Conservation (phyloP, 805 yeast species). For the Teunomyces kruisii region DNA sequence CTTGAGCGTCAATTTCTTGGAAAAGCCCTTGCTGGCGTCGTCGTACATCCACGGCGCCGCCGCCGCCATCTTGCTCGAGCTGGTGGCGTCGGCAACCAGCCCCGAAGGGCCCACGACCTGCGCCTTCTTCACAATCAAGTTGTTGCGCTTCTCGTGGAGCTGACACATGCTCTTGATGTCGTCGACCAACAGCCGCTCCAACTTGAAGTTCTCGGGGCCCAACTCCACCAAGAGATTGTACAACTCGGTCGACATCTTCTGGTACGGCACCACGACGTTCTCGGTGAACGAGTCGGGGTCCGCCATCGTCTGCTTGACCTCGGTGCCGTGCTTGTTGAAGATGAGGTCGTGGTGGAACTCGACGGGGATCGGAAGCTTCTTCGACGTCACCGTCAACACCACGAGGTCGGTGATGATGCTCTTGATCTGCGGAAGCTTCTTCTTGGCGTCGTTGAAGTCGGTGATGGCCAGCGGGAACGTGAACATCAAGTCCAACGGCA, state of each 20-base stretch:
- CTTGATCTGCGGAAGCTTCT: slow-evolving; percentile 22
- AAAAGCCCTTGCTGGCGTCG: not conserved
- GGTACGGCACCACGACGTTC: slow-evolving; percentile 24
- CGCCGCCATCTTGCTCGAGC: not conserved
- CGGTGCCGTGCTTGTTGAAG: slow-evolving; percentile 18
- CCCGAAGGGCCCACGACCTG: slow-evolving; percentile 1
- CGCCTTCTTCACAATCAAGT: slow-evolving; percentile 17
- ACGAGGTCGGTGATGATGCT: slow-evolving; percentile 26
- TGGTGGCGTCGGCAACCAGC: slow-evolving; percentile 13
- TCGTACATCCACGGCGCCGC: slow-evolving; percentile 12
- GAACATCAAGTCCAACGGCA: slow-evolving; percentile 24
- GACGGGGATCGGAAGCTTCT: slow-evolving; percentile 34
- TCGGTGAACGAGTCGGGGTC: slow-evolving; percentile 24
- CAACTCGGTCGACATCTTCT: slow-evolving; percentile 18
- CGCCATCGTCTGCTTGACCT: not conserved
- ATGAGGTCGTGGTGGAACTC: slow-evolving; percentile 38
- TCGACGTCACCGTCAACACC: slow-evolving; percentile 31
- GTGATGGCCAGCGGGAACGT: slow-evolving; percentile 5
- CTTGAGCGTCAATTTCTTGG: slow-evolving; percentile 13
- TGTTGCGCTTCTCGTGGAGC: slow-evolving; percentile 24
- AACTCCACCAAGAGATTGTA: slow-evolving; percentile 16
- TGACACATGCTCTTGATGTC: slow-evolving; percentile 31
- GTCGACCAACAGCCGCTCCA: slow-evolving; percentile 29
- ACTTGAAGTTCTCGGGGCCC: slow-evolving; percentile 23
- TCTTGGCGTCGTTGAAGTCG: not conserved